phyloP scores from a whole-genome alignment of 129 eudicot species.

The Flaveria bidentis region DNA sequence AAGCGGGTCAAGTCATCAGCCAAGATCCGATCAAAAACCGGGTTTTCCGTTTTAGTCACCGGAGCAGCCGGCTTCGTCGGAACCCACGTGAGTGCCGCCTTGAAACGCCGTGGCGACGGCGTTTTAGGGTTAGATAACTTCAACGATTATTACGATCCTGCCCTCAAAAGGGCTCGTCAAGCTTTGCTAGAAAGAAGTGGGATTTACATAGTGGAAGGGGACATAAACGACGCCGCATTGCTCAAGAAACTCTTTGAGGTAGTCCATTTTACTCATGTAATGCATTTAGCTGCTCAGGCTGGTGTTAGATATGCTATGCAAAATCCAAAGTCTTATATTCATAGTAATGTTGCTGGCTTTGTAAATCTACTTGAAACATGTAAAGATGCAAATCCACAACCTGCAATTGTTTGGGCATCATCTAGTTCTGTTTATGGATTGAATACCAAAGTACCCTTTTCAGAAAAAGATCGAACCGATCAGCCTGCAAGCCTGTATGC shows the following conservation, averaged over 20 bases:
- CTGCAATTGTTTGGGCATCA: slow-evolving; percentile 55
- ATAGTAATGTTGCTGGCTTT: slow-evolving; percentile 44
- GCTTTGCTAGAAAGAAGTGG: slow-evolving; percentile 60
- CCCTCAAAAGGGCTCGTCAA: slow-evolving; percentile 74
- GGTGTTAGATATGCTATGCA: slow-evolving; percentile 55
- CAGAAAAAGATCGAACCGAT: slow-evolving; percentile 50
- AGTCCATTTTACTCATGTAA: slow-evolving; percentile 39
- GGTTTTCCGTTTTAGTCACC: slow-evolving; percentile 33
- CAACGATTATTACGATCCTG: slow-evolving; percentile 60
- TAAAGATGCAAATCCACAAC: slow-evolving; percentile 49
- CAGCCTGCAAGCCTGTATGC: slow-evolving; percentile 55
- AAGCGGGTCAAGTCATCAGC: slow-evolving; percentile 38
- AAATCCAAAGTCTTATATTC: slow-evolving; percentile 43
- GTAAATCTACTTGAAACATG: slow-evolving; percentile 41
- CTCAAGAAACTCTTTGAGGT: slow-evolving; percentile 43
- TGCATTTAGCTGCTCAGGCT: slow-evolving; percentile 60
- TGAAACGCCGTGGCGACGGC: slow-evolving; percentile 37
- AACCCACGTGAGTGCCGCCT: slow-evolving; percentile 33
- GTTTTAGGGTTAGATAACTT: slow-evolving; percentile 36
- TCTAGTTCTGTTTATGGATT: slow-evolving; percentile 51
- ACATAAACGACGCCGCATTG: slow-evolving; percentile 42
- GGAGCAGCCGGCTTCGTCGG: slow-evolving; percentile 43
- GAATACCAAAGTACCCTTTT: slow-evolving; percentile 45
- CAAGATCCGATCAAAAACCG: slow-evolving; percentile 35
- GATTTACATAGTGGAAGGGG: slow-evolving; percentile 71